A percentile compares a stretch with the other conserved stretches of the same genome.
Evolutionary conservation across 2,329 filamentous ascomycete species (phyloP).

Genomic region (Diaporthe ilicicola): DNA sequence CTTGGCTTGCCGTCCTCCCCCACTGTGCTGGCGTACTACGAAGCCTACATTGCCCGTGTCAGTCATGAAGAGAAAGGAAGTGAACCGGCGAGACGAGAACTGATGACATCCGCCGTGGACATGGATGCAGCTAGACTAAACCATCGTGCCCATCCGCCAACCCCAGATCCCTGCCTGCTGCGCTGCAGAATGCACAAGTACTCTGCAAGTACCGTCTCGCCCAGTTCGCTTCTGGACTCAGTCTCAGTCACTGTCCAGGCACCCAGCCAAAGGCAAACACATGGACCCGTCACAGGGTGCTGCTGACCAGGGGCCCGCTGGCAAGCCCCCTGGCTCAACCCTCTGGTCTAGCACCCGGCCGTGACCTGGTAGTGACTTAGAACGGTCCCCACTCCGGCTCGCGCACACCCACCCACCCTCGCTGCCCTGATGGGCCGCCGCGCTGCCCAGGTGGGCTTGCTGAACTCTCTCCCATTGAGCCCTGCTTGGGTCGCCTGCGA

Average conservation of each 20-base stretch:
- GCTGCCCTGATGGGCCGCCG: slow-evolving; percentile 19
- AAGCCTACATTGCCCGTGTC: not conserved
- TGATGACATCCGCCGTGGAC: slow-evolving; percentile 19
- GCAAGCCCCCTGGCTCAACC: not conserved
- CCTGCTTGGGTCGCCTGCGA: not conserved
- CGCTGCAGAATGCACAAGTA: slow-evolving; percentile 9
- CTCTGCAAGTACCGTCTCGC: slow-evolving; percentile 18
- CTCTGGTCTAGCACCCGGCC: not conserved
- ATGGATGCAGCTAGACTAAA: slow-evolving; percentile 22
- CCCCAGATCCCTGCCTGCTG: slow-evolving; percentile 26
- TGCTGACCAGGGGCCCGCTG: not conserved
- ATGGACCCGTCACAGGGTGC: slow-evolving; percentile 17
- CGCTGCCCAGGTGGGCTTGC: slow-evolving; percentile 21
- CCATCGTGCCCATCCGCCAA: slow-evolving; percentile 26
- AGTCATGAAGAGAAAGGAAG: not conserved
- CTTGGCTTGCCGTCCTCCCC: no score
- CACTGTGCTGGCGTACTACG: no score
- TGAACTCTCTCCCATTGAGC: slow-evolving; percentile 14
- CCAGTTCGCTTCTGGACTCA: slow-evolving; percentile 6
- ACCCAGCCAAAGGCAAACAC: not conserved
- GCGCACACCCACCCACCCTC: slow-evolving; percentile 3
- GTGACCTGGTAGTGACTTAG: not conserved
- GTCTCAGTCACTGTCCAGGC: slow-evolving; percentile 10
- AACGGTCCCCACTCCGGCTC: slow-evolving; percentile 4
- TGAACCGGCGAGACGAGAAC: not conserved